A percentile compares a stretch with the other conserved stretches of the same genome.
Evolutionary conservation across 202 grass and related monocot genomes (phyloP).

Genomic region (Panicum virgatum): DNA sequence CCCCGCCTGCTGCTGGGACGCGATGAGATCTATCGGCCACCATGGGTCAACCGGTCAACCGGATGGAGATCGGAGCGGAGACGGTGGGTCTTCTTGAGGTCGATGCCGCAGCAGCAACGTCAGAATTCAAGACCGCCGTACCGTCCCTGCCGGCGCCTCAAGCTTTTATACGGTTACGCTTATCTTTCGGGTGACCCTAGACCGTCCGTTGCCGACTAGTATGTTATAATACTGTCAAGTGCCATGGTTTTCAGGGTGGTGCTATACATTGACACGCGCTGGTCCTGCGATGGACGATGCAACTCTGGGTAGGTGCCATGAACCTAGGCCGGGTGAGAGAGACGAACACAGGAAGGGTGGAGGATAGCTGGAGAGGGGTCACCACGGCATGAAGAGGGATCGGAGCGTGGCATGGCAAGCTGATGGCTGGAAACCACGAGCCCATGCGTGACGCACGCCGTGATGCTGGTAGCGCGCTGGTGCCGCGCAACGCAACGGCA

Average conservation of each 20-base stretch:
- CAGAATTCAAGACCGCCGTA: not conserved
- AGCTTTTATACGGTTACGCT: not conserved
- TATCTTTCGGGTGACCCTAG: not conserved
- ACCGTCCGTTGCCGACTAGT: not conserved
- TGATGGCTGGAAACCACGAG: not conserved
- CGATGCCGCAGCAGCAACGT: not conserved
- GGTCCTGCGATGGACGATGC: not conserved
- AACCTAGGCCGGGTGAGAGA: not conserved
- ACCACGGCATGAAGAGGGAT: no score
- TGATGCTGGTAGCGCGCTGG: not conserved
- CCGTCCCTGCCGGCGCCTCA: not conserved
- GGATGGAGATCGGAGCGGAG: not conserved
- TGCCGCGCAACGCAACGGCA: not conserved
- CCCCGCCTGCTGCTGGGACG: not conserved
- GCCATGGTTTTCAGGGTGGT: no score
- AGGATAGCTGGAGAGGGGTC: not conserved
- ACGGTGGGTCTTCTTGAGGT: not conserved
- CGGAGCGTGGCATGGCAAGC: no score
- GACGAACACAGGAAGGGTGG: not conserved
- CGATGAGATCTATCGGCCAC: not conserved
- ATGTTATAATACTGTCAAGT: no score
- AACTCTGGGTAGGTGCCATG: not conserved
- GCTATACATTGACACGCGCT: not conserved
- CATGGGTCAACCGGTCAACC: not conserved
- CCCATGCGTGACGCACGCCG: constrained; percentile 6